Evolutionary conservation across 192 early-diverging fungal genomes (phyloP).

Genomic region (Oehlia diaphana): DNA sequence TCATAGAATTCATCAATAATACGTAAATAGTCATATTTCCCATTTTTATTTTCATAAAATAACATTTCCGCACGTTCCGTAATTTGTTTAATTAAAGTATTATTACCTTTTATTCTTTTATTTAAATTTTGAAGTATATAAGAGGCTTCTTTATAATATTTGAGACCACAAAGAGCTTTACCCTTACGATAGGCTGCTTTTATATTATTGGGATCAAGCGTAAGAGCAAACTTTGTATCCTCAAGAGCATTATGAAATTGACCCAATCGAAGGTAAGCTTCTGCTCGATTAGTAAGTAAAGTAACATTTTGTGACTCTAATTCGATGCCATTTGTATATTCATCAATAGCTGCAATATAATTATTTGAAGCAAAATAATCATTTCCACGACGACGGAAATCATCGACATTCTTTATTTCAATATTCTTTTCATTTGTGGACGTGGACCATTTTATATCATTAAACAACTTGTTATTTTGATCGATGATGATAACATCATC

Average conservation of each 20-base stretch:
- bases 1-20: conserved; percentile 11
- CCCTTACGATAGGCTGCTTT: not conserved
- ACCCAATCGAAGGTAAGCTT: not conserved
- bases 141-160: not conserved
- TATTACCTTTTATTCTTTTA: not conserved
- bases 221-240: not conserved
- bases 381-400: not conserved
- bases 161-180: conserved; percentile 12
- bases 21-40: not conserved
- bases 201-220: not conserved
- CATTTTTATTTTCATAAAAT: not conserved
- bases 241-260: not conserved
- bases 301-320: not conserved
- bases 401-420: not conserved
- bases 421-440: too few species aligned
- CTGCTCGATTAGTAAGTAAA: not conserved
- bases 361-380: not conserved
- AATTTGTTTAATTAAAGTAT: not conserved
- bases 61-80: not conserved
- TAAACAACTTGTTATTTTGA: too few species aligned
- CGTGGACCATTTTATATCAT: too few species aligned
- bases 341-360: not conserved
- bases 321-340: not conserved
- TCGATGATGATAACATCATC: too few species aligned
- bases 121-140: not conserved